A percentile compares a stretch with the other conserved stretches of the same genome.
Conservation (phyloP, 2,329 filamentous ascomycete genomes). For the Spiromastix sp. region DNA sequence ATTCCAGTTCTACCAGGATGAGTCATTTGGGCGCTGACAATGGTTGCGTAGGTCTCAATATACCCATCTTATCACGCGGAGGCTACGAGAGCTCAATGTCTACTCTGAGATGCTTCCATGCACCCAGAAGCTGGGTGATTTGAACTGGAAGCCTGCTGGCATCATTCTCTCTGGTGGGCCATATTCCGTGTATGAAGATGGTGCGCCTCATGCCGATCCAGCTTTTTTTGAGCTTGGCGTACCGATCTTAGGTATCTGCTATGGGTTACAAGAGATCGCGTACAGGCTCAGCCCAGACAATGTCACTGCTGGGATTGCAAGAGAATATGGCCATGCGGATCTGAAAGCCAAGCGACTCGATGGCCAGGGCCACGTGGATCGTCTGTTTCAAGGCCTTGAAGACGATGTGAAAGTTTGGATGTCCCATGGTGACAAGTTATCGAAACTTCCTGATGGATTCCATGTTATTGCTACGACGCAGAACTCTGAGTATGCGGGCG, state of each 20-base stretch:
- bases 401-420: constrained; percentile 68
- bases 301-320: constrained; percentile 56
- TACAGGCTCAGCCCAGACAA: constrained; percentile 56
- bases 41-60: too few species aligned
- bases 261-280: constrained; percentile 60
- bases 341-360: constrained; percentile 44
- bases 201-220: constrained; percentile 69
- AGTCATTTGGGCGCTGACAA: constrained; percentile 10
- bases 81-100: constrained; percentile 67
- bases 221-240: constrained; percentile 62
- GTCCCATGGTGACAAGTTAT: constrained; percentile 83
- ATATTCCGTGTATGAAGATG: constrained; percentile 72
- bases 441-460: constrained; percentile 62
- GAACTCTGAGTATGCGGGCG: constrained; percentile 72
- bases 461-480: constrained; percentile 60
- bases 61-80: constrained; percentile 63
- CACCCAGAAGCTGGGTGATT: constrained; percentile 66
- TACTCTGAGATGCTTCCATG: constrained; percentile 85
- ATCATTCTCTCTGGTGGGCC: constrained; percentile 67
- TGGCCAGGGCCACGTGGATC: constrained; percentile 49
- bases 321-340: constrained; percentile 63
- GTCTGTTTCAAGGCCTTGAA: constrained; percentile 66
- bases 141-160: constrained; percentile 71
- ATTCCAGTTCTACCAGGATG: constrained; percentile 16
- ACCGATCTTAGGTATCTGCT: constrained; percentile 51